Evolutionary conservation across 306 rosid species (phyloP).

Genomic region (Sindora glabra): DNA sequence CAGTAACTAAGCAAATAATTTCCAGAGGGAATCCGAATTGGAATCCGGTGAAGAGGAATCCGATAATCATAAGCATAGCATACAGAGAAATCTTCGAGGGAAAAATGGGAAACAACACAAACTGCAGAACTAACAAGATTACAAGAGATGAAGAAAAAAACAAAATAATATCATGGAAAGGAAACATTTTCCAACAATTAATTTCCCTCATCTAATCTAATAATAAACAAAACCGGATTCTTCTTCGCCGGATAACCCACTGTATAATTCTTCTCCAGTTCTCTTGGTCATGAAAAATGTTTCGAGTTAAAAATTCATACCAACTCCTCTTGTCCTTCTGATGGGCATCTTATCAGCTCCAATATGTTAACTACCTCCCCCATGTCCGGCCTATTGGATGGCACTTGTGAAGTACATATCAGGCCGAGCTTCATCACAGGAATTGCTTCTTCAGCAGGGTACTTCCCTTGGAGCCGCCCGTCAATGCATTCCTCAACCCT

Average conservation of each 20-base stretch:
- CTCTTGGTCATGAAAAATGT: constrained; percentile 17
- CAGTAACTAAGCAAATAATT: constrained; percentile 28
- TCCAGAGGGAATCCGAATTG: constrained; percentile 33
- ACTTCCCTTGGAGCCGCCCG: constrained; percentile 70
- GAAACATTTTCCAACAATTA: constrained; percentile 12
- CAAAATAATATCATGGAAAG: too few species aligned
- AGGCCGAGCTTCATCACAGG: constrained; percentile 87
- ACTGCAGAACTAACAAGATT: constrained; percentile 25
- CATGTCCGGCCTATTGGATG: constrained; percentile 97
- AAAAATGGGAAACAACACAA: constrained; percentile 32
- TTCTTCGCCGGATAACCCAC: constrained; percentile 69
- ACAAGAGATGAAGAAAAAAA: constrained; percentile 7
- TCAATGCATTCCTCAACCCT: constrained; percentile 89
- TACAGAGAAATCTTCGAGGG: constrained; percentile 33
- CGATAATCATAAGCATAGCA: constrained; percentile 45
- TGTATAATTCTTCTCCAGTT: constrained; percentile 36
- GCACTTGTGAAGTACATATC: constrained; percentile 96
- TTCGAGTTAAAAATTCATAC: constrained; percentile 39
- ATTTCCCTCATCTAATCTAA: constrained; percentile 14
- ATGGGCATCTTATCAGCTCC: constrained; percentile 93
- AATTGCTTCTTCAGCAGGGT: constrained; percentile 88
- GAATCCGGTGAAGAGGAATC: constrained; percentile 98
- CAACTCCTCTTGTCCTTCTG: constrained; percentile 87
- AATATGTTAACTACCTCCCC: constrained; percentile 91
- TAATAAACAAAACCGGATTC: constrained; percentile 81